phyloP scores from a whole-genome alignment of 768 basidiomycete species.

The Omphalotus guepiniiformis region DNA sequence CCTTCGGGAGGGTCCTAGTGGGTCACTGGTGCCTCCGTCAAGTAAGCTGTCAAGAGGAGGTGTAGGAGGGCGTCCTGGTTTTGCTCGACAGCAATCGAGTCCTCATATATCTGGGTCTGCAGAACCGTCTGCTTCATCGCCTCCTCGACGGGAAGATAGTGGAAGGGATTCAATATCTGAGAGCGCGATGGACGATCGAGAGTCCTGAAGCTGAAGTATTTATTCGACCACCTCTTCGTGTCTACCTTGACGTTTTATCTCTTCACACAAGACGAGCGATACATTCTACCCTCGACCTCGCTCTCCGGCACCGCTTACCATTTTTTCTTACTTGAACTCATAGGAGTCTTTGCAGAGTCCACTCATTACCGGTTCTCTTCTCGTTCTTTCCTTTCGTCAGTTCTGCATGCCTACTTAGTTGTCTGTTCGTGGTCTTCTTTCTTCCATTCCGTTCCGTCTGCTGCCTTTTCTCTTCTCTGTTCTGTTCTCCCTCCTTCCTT shows the following conservation, averaged over 20 bases:
- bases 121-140: background rate
- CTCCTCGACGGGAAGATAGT: slow-evolving; percentile 3
- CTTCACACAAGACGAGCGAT: too few species aligned
- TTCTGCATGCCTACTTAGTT: too few species aligned
- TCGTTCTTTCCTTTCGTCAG: too few species aligned
- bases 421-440: too few species aligned
- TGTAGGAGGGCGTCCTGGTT: slow-evolving; percentile 6
- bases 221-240: background rate
- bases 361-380: too few species aligned
- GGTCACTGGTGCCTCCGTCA: slow-evolving; percentile 14
- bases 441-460: too few species aligned
- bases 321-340: too few species aligned
- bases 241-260: too few species aligned
- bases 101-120: slow-evolving; percentile 4
- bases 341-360: too few species aligned
- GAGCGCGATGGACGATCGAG: slow-evolving; percentile 4
- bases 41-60: slow-evolving; percentile 16
- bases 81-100: slow-evolving; percentile 8
- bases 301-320: background rate
- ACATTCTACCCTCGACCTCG: too few species aligned
- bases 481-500: too few species aligned
- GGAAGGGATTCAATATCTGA: slow-evolving; percentile 6
- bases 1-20: slow-evolving; percentile 26
- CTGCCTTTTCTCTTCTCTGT: too few species aligned
- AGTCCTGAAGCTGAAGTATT: background rate